Percentiles rank a stretch among this genome's conserved stretches.
phyloP scores from a whole-genome alignment of 306 rosid species.

The Gleditsia sinensis region DNA sequence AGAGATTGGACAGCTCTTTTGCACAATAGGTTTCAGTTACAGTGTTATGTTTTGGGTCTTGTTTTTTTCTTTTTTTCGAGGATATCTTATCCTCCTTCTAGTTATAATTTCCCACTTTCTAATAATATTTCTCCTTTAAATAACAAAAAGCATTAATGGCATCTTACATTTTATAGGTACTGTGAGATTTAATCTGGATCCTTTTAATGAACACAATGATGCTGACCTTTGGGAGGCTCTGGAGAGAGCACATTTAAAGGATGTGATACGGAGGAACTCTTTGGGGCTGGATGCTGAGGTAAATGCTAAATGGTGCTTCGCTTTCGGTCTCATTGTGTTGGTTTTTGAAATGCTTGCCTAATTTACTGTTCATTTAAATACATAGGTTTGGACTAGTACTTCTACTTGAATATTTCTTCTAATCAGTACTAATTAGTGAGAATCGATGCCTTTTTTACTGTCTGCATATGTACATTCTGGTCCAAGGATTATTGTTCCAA shows the following conservation, averaged over 20 bases:
- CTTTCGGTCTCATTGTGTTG: not conserved
- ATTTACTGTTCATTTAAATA: not conserved
- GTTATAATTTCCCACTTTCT: too few relatives aligned
- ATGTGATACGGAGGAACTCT: conserved; percentile 72
- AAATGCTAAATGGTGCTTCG: conserved; percentile 18
- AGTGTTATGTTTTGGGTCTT: too few relatives aligned
- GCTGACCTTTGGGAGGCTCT: conserved; percentile 97
- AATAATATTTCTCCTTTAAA: too few relatives aligned
- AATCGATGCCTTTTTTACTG: not conserved
- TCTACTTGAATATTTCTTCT: not conserved
- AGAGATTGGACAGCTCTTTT: too few relatives aligned
- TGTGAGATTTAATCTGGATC: conserved; percentile 87
- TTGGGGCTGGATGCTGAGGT: conserved; percentile 93
- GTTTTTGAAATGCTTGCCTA: not conserved
- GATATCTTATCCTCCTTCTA: too few relatives aligned
- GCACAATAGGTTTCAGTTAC: too few relatives aligned
- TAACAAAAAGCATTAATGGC: too few relatives aligned
- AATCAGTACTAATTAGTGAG: not conserved
- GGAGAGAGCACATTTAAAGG: conserved; percentile 90
- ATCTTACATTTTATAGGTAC: conserved; percentile 56
- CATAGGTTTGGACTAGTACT: not conserved
- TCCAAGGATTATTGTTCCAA: not conserved
- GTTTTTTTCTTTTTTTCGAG: too few relatives aligned
- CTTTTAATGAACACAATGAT: conserved; percentile 80
- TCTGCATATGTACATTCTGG: not conserved